Conservation (phyloP, 208 protist species). For the Naegleria gruberi region DNA sequence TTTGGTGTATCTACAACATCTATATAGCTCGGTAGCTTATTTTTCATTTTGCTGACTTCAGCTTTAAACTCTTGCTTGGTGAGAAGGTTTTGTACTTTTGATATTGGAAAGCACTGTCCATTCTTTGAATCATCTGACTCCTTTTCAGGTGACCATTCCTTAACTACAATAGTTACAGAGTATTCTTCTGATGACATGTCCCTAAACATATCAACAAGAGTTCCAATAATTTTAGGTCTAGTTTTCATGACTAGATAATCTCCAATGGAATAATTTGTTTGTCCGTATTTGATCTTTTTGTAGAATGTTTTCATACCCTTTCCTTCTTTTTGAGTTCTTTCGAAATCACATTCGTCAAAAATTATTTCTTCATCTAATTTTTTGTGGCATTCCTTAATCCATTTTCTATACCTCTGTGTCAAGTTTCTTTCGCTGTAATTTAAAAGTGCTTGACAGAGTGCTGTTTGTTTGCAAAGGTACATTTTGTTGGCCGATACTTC, state of each 20-base stretch:
- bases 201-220: background rate
- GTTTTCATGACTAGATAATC: background rate
- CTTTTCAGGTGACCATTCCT: background rate
- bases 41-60: background rate
- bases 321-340: background rate
- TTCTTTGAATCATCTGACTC: too few species aligned
- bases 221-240: background rate
- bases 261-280: background rate
- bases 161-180: too few species aligned
- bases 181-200: background rate
- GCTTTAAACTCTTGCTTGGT: background rate
- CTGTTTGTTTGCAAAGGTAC: slow-evolving; percentile 27
- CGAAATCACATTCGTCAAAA: slow-evolving; percentile 21
- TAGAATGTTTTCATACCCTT: background rate
- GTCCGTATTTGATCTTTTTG: background rate
- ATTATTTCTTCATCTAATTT: slow-evolving; percentile 34
- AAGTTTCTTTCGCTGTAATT: slow-evolving; percentile 24
- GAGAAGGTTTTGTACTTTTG: background rate
- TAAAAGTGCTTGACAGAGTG: slow-evolving; percentile 21
- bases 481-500: slow-evolving; percentile 37
- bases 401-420: slow-evolving; percentile 18
- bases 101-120: background rate
- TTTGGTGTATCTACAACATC: background rate
- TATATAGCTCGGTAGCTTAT: background rate
- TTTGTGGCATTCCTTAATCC: slow-evolving; percentile 27